Base-by-base conservation (phyloP, 495 filamentous ascomycete genomes). In the Xylaria nigripes region DNA sequence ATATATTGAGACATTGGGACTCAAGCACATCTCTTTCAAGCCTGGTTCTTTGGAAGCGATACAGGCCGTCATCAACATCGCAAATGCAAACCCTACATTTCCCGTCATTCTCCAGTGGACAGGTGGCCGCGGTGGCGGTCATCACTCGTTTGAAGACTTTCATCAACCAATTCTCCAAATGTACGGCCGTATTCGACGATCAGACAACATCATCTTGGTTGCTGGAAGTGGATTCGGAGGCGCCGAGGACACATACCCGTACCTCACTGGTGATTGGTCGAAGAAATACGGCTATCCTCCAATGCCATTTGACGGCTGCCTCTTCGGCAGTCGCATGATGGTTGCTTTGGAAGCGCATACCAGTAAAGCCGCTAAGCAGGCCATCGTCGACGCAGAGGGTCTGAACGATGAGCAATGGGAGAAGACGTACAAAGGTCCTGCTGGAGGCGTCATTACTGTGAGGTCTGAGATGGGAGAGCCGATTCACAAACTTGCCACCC, bases 381-480 rank as follows among this genome's bases (percentile, higher is more conserved):
- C 93, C 34, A 98, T 98, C 61, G 83, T 86, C 24, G 90, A 95
- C 59, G 93, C 92, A 10, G 80, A 84, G 54, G 93, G 93, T 58
- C 76, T 96, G 16, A 87, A 90, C 45, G 91, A 98, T 63, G 70
- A 72, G 57, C 81, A 95, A 52, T 98, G 93, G 93, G 93, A 96
- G 74, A 87, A 94, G 75, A 96, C 92, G 13, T 97, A 96, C 77
- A 92, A 93, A 69, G 85, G 88, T 3, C 73, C 89, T 36, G 86
- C 90, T 42, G 93, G 93, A 64, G 93, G 93, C 63, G 85, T 98
- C 25, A 89, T 98, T 61, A 96, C 93, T n/a, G 92, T 98, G 38
- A 77, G 88, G 51, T 98, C 93, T 5, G 93, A 98, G 68, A 98
- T 98, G 93, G 93, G 93, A 34, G 93, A 98, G 74, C 93, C 93